Conservation (phyloP, 306 rosid genomes). For the Neltuma alba region DNA sequence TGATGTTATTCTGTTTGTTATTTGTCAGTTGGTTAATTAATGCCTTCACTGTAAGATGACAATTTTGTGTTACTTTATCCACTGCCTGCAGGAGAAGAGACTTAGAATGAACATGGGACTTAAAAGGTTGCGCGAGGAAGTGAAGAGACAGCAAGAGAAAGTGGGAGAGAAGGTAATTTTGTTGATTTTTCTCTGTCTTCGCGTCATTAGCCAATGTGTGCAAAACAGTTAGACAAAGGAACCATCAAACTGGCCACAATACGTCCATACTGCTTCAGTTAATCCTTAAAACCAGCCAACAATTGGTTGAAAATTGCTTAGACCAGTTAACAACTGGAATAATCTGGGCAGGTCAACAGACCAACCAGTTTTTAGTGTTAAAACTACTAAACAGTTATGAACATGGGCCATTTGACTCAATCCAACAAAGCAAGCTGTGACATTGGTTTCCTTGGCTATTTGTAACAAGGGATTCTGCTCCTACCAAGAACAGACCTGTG, state of each 20-base stretch:
- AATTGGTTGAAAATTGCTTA: too few relatives aligned
- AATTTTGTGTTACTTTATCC: constrained; percentile 27
- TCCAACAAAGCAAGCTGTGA: too few relatives aligned
- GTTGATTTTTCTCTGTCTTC: constrained; percentile 16
- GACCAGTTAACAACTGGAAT: too few relatives aligned
- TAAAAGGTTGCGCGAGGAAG: constrained; percentile 86
- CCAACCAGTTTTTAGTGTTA: too few relatives aligned
- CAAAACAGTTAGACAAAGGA: too few relatives aligned
- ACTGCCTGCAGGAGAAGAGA: constrained; percentile 75
- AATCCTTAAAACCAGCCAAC: too few relatives aligned
- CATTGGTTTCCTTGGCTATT: too few relatives aligned
- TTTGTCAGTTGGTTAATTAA: constrained; percentile 17
- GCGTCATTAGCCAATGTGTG: not conserved
- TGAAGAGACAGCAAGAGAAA: constrained; percentile 85
- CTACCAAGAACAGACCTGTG: not conserved
- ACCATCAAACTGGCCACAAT: too few relatives aligned
- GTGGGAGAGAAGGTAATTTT: constrained; percentile 81
- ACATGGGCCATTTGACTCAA: not conserved
- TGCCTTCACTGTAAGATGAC: constrained; percentile 10
- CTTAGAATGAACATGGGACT: constrained; percentile 88
- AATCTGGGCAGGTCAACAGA: too few relatives aligned
- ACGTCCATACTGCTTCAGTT: not conserved
- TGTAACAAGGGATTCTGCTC: not conserved
- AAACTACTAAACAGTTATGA: not conserved
- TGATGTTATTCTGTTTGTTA: constrained; percentile 17